Percentiles rank a stretch among this genome's conserved stretches.
Evolutionary conservation across 768 basidiomycete genomes (phyloP).

Genomic region (Lyophyllum decastes): DNA sequence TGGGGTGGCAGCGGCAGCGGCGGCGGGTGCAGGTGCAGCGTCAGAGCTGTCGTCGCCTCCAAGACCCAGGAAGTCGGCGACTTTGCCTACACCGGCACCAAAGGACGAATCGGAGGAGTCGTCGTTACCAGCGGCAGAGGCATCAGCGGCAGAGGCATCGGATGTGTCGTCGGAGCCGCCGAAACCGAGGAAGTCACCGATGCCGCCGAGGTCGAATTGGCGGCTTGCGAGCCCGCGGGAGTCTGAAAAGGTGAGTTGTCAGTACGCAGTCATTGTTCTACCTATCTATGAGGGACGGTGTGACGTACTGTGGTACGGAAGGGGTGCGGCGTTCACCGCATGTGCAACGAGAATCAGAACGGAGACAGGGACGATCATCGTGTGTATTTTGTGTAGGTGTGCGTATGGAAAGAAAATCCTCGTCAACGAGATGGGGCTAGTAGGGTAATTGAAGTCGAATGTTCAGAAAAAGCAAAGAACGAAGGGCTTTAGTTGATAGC

Average conservation of each 20-base stretch:
- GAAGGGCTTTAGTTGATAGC: background rate
- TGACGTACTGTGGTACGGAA: background rate
- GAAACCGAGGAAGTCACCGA: background rate
- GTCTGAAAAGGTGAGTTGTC: background rate
- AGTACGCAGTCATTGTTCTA: background rate
- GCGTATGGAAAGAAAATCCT: background rate
- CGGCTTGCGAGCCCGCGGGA: background rate
- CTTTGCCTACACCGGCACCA: background rate
- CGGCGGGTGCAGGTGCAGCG: background rate
- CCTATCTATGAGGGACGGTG: background rate
- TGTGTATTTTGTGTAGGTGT: background rate
- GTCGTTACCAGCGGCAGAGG: too few relatives aligned
- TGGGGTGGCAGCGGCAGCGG: conserved; percentile 9
- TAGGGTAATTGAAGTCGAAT: background rate
- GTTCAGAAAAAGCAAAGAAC: background rate
- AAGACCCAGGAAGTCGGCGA: background rate
- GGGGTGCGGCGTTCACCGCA: conserved; percentile 7
- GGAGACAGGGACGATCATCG: conserved; percentile 11
- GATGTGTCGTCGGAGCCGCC: background rate
- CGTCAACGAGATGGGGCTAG: background rate
- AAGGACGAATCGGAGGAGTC: background rate
- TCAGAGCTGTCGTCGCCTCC: background rate
- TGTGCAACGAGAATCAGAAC: conserved; percentile 7
- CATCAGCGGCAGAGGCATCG: too few relatives aligned
- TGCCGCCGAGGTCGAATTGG: background rate